Evolutionary conservation across 2,329 filamentous ascomycete genomes (phyloP), one percentile per base, ranked within the genome.

Genomic region (Immersiporthe knoxdaviesiana): DNA sequence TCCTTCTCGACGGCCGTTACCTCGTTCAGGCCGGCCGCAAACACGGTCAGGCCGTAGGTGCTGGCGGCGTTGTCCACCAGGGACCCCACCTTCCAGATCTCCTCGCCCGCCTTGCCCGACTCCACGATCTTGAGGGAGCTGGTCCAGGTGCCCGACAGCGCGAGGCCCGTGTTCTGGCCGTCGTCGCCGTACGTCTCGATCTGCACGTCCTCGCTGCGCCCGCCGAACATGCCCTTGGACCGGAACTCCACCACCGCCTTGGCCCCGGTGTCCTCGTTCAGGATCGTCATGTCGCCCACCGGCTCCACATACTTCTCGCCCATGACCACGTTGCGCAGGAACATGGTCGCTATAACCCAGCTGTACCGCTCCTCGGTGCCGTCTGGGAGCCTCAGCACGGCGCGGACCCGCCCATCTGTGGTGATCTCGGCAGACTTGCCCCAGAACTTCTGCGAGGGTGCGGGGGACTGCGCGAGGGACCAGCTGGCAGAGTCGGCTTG

Each of bases 281-380:
- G 82, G 44, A 99, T 88, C 32, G 90, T 89, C 92, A 98, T 96
- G 61, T 71, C 70, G 60, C 94, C 94, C 0, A 97, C 93, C 0
- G 96, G 96, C 80, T 99, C 96, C 16, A 98, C 90, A 77, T 99
- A 99, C 80, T 98, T 99, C 80, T 99, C 96, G 52, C 96, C 96
- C 75, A 97, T 95, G 67, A 99, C 97, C 65, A 99, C 93, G 78
- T 99, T 99, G 62, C 96, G 90, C 67, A 99, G 82, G 81, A 97
- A 98, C 73, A 92, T 93, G 5, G 93, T 97, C 1, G 95, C 93
- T 24, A 93, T 86, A 60, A 87, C 91, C 93, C 94, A 99, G 74
- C 90, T 94, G 81, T 95, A 99, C 71, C 89, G 86, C 77, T 98
- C 95, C 67, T 93, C 92, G 1, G 84, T 87, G 2, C 87, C 85